Evolutionary conservation across 768 basidiomycete genomes (phyloP), one percentile per base, ranked within the genome.

Genomic region (Leccinum uliginosum): DNA sequence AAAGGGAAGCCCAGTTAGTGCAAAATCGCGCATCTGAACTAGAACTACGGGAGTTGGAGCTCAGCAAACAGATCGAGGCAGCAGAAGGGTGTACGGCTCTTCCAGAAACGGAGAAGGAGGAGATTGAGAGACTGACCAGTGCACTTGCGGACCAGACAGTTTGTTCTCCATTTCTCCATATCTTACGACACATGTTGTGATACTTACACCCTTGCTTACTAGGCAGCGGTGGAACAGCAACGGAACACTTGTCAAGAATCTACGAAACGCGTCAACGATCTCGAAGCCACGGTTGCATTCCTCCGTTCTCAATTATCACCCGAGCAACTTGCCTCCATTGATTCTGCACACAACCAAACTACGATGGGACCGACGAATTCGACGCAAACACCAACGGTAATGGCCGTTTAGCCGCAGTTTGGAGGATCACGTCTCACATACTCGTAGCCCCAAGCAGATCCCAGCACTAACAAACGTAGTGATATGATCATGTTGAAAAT

Each of bases 401-500:
- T 29, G 15, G 10, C 17, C 5, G 10, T n/a, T 15, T 32, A 26
- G 19, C 24, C 7, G 2, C 45, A 30, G 30, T 23, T 43, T 40
- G 11, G 0, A 40, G 40, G n/a, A 6, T 43, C 19, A 19, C 54
- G 9, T 52, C 67, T 64, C 27, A 67, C 40, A 21, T 26, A 3
- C 21, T 3, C 38, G 29, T 38, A 67, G 65, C 53, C 55, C 4
- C 53, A 27, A 10, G 7, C 57, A 50, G 57, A 60, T 26, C 12
- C 54, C 6, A 53, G 34, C 11, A 2, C 58, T 14, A 51, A 52
- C 47, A 67, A 56, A 35, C 62, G 62, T n/a, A 64, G 26, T 38
- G 67, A 67, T 4, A 38, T 53, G 60, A 64, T 69, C 44, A 21
- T 64, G 8, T 44, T 65, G 30, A 67, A 59, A 57, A 67, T 69